Evolutionary conservation across 768 basidiomycete genomes (phyloP).

Genomic region (Psilocybe subaeruginosa): DNA sequence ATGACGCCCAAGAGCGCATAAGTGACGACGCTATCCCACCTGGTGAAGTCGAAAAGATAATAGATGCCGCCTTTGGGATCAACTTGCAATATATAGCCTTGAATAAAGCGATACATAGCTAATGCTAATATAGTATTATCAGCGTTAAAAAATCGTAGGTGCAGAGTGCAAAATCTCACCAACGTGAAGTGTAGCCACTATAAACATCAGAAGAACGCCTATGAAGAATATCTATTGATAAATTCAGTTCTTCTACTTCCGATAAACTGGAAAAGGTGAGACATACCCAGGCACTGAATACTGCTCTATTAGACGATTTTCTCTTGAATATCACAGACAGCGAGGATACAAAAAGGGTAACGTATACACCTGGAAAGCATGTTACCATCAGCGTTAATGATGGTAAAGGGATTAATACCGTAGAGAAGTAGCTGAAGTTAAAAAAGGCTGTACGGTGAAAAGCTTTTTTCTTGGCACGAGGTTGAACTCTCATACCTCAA

Average conservation of each 20-base stretch:
- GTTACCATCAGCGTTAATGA: neutral
- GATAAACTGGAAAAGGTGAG: neutral
- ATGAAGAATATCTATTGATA: slow-evolving; percentile 24
- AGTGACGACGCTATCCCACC: slow-evolving; percentile 25
- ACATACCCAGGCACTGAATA: neutral
- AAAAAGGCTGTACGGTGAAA: neutral
- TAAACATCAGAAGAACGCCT: slow-evolving; percentile 25
- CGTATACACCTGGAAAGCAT: neutral
- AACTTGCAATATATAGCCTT: slow-evolving; percentile 17
- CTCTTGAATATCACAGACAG: neutral
- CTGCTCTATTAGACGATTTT: neutral
- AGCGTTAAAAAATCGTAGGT: neutral
- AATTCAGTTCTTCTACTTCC: neutral
- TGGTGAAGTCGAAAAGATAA: slow-evolving; percentile 20
- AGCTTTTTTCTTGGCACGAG: neutral
- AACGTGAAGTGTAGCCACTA: slow-evolving; percentile 27
- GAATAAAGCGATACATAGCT: slow-evolving; percentile 20
- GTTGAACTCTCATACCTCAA: neutral
- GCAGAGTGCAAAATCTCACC: slow-evolving; percentile 13
- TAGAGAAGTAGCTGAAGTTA: neutral
- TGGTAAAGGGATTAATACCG: neutral
- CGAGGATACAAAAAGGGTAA: neutral
- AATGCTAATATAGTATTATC: slow-evolving; percentile 5
- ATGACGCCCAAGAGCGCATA: slow-evolving; percentile 19
- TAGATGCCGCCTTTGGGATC: slow-evolving; percentile 11